Evolutionary conservation across 352 stramenopile genomes (phyloP).

Genomic region (Pythium periplocum): DNA sequence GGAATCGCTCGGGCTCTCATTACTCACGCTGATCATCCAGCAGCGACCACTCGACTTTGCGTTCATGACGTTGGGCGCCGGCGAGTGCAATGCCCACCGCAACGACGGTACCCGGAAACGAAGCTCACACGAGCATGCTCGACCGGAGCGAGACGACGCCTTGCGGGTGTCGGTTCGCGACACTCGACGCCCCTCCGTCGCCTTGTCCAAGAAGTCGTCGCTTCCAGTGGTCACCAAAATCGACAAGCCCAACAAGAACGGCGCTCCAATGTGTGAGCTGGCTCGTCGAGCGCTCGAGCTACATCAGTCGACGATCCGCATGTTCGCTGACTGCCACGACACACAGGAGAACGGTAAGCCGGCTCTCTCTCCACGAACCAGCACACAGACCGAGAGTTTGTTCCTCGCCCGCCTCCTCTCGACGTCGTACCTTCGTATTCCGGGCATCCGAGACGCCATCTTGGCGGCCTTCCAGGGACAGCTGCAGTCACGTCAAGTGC

Average conservation of each 20-base stretch:
- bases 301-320: constrained; percentile 57
- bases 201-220: background rate
- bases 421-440: constrained; percentile 50
- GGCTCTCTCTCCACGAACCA: constrained; percentile 1
- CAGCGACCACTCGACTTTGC: constrained; percentile 54
- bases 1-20: constrained; percentile 25
- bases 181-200: background rate
- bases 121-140: background rate
- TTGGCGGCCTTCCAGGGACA: constrained; percentile 33
- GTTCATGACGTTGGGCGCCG: constrained; percentile 39
- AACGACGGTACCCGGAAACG: constrained; percentile 9
- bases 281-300: constrained; percentile 51
- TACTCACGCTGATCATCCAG: constrained; percentile 39
- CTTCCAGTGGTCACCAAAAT: background rate
- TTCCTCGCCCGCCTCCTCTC: constrained; percentile 40
- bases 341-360: constrained; percentile 16
- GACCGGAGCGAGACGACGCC: constrained; percentile 12
- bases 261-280: constrained; percentile 35
- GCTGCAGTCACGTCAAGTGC: constrained; percentile 9
- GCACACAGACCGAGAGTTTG: background rate
- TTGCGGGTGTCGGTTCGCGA: constrained; percentile 9
- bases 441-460: constrained; percentile 44
- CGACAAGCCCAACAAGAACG: background rate
- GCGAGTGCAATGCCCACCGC: constrained; percentile 42
- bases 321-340: constrained; percentile 29